Evolutionary conservation across 768 basidiomycete genomes (phyloP), one percentile per base, ranked within the genome.

Genomic region (Lentinula raphanica): DNA sequence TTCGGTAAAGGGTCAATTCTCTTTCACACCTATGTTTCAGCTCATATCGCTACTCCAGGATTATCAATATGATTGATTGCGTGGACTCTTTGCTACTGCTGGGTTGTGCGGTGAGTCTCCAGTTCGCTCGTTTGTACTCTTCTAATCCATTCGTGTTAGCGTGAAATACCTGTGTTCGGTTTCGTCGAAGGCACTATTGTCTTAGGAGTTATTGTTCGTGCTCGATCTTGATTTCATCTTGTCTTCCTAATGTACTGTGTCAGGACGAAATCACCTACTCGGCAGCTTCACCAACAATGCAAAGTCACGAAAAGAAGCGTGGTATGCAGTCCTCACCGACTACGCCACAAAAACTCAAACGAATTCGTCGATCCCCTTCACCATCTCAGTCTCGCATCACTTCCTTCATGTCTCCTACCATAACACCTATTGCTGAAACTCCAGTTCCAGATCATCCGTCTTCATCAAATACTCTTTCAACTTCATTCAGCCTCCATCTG

Each of bases 91-190:
- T 94, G 3, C 39, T 72, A 31, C 54, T 66, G 2, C 60, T 74
- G 21, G 83, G 84, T 1, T 72, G 76, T 57, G 84, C 81, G 58
- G 88, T 88, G 66, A 65, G 69, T 54, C 19, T 25, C 55, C 19
- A 32, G 17, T 17, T 54, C 32, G 32, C 8, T 5, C 13, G 32
- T 8, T 13, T 35, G 8, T 39, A 36, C 38, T 36, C 19, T 21
- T 40, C 38, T 31, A 2, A 25, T 12, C 32, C 19, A 13, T 8
- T 11, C 19, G 62, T 46, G 51, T 50, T 58, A 92, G 87, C 84
- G 93, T 7, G 94, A 96, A 71, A 77, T 94, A 54, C 91, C 90
- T 3, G 86, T 95, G 2, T 90, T 94, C 61, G 89, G 90, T 0
- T 76, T 91, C 56, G 68, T 92, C 3, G 78, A 88, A 25, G 81